Conservation (phyloP, 1,284 basidiomycete genomes). For the Boletus smithii region DNA sequence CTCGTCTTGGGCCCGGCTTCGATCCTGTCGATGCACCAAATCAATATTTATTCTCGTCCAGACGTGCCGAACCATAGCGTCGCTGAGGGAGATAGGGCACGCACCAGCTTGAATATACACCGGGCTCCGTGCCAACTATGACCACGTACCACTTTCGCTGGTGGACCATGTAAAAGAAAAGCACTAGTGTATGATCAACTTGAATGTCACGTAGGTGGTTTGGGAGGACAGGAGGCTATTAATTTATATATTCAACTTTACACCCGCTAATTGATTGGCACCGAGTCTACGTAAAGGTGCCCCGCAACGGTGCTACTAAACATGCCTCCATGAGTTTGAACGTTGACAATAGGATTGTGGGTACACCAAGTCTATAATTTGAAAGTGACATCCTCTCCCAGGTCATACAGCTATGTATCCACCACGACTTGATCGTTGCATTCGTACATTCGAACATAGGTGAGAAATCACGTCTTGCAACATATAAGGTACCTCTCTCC, state of each 20-base stretch:
- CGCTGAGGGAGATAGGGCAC: constrained; percentile 24
- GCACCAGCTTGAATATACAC: constrained; percentile 48
- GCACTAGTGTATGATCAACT: not conserved
- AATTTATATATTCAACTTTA: constrained; percentile 21
- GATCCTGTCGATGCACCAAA: constrained; percentile 35
- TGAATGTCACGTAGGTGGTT: not conserved
- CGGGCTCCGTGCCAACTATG: constrained; percentile 41
- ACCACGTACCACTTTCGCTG: constrained; percentile 45
- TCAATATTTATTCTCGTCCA: constrained; percentile 5
- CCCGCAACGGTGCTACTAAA: too few species aligned
- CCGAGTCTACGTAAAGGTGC: constrained; percentile 15
- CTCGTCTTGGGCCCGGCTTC: constrained; percentile 41
- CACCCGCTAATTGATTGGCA: constrained; percentile 6
- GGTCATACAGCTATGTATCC: constrained; percentile 73
- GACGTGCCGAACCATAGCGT: too few species aligned
- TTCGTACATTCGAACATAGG: constrained; percentile 67
- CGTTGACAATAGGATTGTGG: constrained; percentile 4
- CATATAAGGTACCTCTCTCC: constrained; percentile 84
- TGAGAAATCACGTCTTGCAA: constrained; percentile 71
- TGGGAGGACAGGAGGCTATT: constrained; percentile 26
- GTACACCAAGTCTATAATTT: constrained; percentile 10
- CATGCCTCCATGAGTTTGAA: too few species aligned
- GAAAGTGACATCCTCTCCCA: constrained; percentile 1
- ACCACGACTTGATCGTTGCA: constrained; percentile 60
- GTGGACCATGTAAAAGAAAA: constrained; percentile 33